These are phyloP conservation scores for Emergomyces africanus DNA, from an alignment of 2,329 filamentous ascomycete species.

Conservation along the genomic window DNA sequence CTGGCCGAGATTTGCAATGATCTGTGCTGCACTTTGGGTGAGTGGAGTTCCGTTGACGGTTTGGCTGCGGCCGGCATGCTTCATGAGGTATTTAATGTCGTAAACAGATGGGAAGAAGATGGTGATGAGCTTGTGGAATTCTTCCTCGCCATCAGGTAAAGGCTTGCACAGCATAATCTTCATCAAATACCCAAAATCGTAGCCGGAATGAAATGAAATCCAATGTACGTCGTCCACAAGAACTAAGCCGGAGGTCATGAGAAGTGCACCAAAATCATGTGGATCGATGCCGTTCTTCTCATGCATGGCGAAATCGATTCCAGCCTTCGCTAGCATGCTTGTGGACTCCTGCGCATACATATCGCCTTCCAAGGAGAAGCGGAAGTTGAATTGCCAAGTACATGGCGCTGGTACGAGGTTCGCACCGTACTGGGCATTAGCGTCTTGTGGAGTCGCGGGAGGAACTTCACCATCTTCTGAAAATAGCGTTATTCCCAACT, in stretches of 20 bases:
- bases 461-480: conserved; percentile 80
- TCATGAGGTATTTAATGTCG: conserved; percentile 96
- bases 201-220: conserved; percentile 96
- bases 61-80: conserved; percentile 63
- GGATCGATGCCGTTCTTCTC: conserved; percentile 85
- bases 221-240: conserved; percentile 81
- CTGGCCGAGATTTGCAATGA: conserved; percentile 72
- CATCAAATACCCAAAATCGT: conserved; percentile 95
- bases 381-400: conserved; percentile 99
- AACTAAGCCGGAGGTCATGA: conserved; percentile 86
- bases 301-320: conserved; percentile 80
- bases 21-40: conserved; percentile 54
- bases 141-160: conserved; percentile 75
- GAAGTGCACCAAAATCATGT: conserved; percentile 70
- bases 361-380: conserved; percentile 84
- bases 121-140: conserved; percentile 80
- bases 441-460: conserved; percentile 50
- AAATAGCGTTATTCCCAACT: conserved; percentile 90
- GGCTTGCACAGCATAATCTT: conserved; percentile 78
- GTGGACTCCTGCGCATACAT: conserved; percentile 98
- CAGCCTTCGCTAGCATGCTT: conserved; percentile 74
- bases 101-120: conserved; percentile 89
- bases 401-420: conserved; percentile 55
- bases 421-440: conserved; percentile 38
- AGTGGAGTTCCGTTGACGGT: conserved; percentile 50